Base-by-base conservation (phyloP, 805 yeast genomes). In the Gaillardinia entomophila region DNA sequence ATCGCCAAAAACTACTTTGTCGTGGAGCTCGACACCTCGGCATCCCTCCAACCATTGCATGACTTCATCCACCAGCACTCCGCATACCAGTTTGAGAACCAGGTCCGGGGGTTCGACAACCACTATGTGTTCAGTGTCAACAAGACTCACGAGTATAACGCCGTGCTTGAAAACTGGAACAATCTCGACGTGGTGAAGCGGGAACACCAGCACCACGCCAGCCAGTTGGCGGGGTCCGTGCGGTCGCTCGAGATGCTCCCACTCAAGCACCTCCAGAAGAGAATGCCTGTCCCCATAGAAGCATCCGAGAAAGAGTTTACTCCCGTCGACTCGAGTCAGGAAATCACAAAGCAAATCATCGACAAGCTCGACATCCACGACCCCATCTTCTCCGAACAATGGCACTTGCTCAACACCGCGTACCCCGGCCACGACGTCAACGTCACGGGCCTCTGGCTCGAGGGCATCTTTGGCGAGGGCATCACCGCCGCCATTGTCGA, bases 401-500 rank as follows among this genome's bases (percentile, higher is more conserved):
- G 98, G 98, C 97, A 90, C 57, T 57, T 92, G n/a, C 60, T 83
- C 25, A 92, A 92, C 51, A 66, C 85, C 1, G 53, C 57, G 5
- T 77, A 64, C 43, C 85, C 83, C 0, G 94, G 95, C 0, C 71
- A 86, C 48, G 97, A 90, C 55, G 77, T 92, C 32, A 90, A 92
- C 48, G 90, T 88, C 11, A 59, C 84, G 1, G 88, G 84, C 0
- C 77, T 87, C 10, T 92, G 98, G 98, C 63, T 68, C 19, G 77
- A 77, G 37, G 83, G 82, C 30, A 75, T 82, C 35, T 82, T 92
- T 0, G 98, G 98, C 1, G 57, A 68, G 24, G 90, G 92, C 4
- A 69, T 86, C 4, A 86, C 84, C 1, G 81, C 89, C 1, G 96
- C 97, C 2, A 73, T 92, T 25, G 82, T 92, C 0, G 98, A 92